A percentile compares a stretch with the other conserved stretches of the same genome.
Evolutionary conservation across 2,329 filamentous ascomycete genomes (phyloP).

Genomic region (Dothistroma septosporum): DNA sequence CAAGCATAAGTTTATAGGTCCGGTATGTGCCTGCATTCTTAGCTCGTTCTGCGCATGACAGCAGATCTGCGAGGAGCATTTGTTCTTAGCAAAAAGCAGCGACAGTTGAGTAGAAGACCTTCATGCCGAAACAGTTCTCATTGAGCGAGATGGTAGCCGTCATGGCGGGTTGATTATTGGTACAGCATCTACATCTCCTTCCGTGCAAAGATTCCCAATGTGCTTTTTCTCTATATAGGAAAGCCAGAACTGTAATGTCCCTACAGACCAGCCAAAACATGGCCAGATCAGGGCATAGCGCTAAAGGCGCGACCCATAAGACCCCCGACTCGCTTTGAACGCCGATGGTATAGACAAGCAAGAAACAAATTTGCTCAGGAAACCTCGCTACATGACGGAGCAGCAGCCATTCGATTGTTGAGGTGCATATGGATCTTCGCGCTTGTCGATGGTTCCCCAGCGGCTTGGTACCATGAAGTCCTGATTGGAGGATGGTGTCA

Average conservation of each 20-base stretch:
- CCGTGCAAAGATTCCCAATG: not conserved
- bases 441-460: conserved; percentile 91
- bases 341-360: conserved; percentile 24
- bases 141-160: not conserved
- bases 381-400: conserved; percentile 71
- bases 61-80: not conserved
- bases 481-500: conserved; percentile 6
- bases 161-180: not conserved
- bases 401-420: conserved; percentile 93
- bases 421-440: conserved; percentile 96
- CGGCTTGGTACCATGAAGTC: conserved; percentile 99
- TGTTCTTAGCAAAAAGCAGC: not conserved
- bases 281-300: not conserved
- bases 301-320: not conserved
- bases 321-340: conserved; percentile 20
- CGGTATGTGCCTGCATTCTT: not conserved
- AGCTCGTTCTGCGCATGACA: not conserved
- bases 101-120: not conserved
- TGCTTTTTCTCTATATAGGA: not conserved
- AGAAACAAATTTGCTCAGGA: conserved; percentile 11
- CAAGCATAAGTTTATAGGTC: not conserved
- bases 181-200: conserved; percentile 2
- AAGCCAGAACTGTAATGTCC: not conserved
- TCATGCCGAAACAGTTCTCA: not conserved
- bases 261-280: conserved; percentile 3